A percentile compares a stretch with the other conserved stretches of the same genome.
phyloP scores from a whole-genome alignment of 768 basidiomycete genomes.

The Saitozyma podzolica region DNA sequence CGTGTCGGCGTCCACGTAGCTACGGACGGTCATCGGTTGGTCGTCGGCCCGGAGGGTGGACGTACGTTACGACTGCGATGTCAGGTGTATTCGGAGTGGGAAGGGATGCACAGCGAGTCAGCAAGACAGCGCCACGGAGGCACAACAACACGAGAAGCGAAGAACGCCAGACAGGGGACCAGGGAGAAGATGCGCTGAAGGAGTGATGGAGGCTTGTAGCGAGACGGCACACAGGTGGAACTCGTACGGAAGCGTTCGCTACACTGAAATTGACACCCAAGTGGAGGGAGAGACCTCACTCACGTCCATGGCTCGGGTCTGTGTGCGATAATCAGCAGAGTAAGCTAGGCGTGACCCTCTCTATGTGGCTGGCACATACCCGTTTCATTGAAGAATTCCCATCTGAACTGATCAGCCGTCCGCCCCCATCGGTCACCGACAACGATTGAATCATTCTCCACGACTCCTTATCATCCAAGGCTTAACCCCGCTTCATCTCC shows the following conservation, averaged over 20 bases:
- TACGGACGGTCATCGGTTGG: slow-evolving; percentile 6
- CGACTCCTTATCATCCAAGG: too few species aligned
- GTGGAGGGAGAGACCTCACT: slow-evolving; percentile 15
- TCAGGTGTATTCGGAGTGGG: not conserved
- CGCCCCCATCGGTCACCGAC: too few species aligned
- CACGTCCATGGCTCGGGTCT: slow-evolving; percentile 48
- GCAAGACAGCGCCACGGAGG: too few species aligned
- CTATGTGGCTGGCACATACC: slow-evolving; percentile 23
- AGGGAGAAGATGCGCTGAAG: not conserved
- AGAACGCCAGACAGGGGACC: too few species aligned
- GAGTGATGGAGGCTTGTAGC: too few species aligned
- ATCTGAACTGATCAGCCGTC: slow-evolving; percentile 15
- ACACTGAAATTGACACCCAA: not conserved
- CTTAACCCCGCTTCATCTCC: too few species aligned
- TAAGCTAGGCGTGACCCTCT: not conserved
- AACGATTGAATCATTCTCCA: too few species aligned
- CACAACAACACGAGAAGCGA: too few species aligned
- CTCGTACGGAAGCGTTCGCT: too few species aligned
- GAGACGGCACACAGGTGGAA: too few species aligned
- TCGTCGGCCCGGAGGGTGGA: not conserved
- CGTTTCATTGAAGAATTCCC: slow-evolving; percentile 36
- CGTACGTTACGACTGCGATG: slow-evolving; percentile 38
- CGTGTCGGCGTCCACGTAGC: slow-evolving; percentile 32
- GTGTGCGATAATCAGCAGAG: slow-evolving; percentile 10
- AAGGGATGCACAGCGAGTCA: too few species aligned